Base-by-base conservation (phyloP, 306 rosid species). In the Prunus mongolica region DNA sequence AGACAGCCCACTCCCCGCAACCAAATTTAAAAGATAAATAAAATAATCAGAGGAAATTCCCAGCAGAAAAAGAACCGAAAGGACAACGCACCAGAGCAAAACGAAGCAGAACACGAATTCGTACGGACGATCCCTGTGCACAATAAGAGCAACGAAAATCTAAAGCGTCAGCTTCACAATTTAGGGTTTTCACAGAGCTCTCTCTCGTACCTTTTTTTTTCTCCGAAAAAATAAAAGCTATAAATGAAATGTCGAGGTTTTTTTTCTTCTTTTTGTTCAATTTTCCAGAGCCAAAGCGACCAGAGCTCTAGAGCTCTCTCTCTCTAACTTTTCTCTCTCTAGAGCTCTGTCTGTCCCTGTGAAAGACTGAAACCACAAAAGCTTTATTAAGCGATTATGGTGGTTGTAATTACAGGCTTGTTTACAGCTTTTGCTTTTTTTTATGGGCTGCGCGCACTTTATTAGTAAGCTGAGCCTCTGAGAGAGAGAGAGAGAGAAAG, bases 361-460 rank as follows among this genome's bases (percentile, higher is more conserved):
- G 0, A 41, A 41, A 18, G 38, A 38, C 62, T 56, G 28, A 20
- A 56, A 19, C 58, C 20, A 54, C 58, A 16, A 56, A 64, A 56
- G 76, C 65, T 72, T 56, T 32, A 30, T 15, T 24, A 10, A 18
- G 45, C 15, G 72, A 60, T 55, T 44, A 45, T 25, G 69, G 58
- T 45, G 19, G 15, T 25, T 6, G 73, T 16, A 25, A 50, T 49
- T 69, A 27, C 24, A 19, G 69, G 66, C 56, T 13, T 38, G 32
- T 46, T 65, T n/a, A 50, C 47, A 61, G 73, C 47, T 75, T 69
- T 65, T 67, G 49, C 49, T 71, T 12, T 72, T 62, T 41, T 50
- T 76, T 71, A 72, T 74, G 82, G 44, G 70, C 76, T 65, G 79
- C 71, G 79, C 73, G 82, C 90, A 80, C 88, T 84, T 82, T 80